A percentile compares a stretch with the other conserved stretches of the same genome.
Evolutionary conservation across 2,329 filamentous ascomycete genomes (phyloP).

Genomic region (Neofusicoccum kwambonambiense): DNA sequence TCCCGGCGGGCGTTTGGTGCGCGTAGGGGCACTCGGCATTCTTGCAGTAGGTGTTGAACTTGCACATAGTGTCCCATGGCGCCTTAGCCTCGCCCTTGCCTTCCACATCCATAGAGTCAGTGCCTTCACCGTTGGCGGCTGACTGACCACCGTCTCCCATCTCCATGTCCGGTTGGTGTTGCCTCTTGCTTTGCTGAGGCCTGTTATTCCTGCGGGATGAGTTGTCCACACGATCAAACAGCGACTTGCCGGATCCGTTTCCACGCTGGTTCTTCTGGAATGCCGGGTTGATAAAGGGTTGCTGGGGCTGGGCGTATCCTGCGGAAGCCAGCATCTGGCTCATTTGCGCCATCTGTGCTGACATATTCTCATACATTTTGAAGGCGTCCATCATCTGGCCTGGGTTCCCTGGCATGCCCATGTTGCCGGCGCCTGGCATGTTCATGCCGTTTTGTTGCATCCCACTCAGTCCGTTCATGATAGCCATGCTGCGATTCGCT

Average conservation of each 20-base stretch:
- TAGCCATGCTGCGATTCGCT: constrained; percentile 16
- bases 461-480: constrained; percentile 45
- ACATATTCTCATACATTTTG: constrained; percentile 37
- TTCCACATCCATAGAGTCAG: constrained; percentile 59
- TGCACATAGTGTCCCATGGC: constrained; percentile 70
- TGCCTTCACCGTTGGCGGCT: constrained; percentile 40
- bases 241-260: constrained; percentile 49
- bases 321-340: constrained; percentile 76
- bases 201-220: constrained; percentile 28
- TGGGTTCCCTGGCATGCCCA: constrained; percentile 1
- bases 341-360: constrained; percentile 60
- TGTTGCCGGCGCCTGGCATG: constrained; percentile 9
- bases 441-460: constrained; percentile 48
- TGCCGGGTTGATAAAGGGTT: constrained; percentile 48
- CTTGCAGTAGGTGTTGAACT: constrained; percentile 84
- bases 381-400: constrained; percentile 15
- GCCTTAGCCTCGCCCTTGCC: constrained; percentile 52
- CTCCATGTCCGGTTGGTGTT: constrained; percentile 31
- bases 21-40: constrained; percentile 90
- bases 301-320: constrained; percentile 68
- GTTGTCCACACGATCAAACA: constrained; percentile 69
- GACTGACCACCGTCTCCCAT: constrained; percentile 36
- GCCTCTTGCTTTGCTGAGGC: constrained; percentile 54
- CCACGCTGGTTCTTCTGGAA: constrained; percentile 42
- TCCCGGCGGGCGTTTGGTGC: constrained; percentile 89